Conservation (phyloP, 805 yeast species). For the Hanseniaspora lachancei region DNA sequence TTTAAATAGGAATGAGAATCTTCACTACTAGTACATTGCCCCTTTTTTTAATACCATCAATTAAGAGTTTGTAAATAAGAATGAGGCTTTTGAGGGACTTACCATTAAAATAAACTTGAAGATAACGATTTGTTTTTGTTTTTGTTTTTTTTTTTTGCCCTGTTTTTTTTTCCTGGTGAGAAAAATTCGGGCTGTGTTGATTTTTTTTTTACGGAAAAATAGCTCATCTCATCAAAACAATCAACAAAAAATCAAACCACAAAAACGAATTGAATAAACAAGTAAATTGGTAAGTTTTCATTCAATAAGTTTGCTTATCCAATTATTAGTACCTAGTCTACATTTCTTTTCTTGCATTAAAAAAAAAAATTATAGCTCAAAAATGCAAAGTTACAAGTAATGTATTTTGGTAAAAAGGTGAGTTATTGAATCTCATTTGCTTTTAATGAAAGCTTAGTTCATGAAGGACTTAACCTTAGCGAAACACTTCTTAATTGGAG, state of each 20-base stretch:
- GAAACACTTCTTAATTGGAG: conserved; percentile 13
- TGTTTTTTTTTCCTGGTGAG: neutral
- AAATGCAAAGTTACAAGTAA: neutral
- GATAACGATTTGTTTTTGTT: too few species aligned
- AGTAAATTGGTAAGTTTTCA: too few species aligned
- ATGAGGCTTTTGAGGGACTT: too few species aligned
- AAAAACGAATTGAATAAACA: neutral
- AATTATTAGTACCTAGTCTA: too few species aligned
- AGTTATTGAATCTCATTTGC: neutral
- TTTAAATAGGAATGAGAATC: neutral
- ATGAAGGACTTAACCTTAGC: conserved; percentile 16
- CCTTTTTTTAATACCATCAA: too few species aligned
- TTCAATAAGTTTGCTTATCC: too few species aligned
- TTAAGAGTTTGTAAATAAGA: too few species aligned
- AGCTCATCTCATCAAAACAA: conserved; percentile 6
- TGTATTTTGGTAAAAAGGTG: neutral
- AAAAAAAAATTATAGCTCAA: too few species aligned
- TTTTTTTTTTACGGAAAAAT: neutral
- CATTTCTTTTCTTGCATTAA: too few species aligned
- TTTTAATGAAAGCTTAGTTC: neutral
- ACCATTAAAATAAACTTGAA: too few species aligned
- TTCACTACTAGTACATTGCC: too few species aligned
- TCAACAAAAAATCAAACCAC: neutral
- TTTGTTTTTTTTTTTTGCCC: neutral
- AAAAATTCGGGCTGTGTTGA: too few species aligned